phyloP scores from a whole-genome alignment of 2,329 filamentous ascomycete species.

The Fusarium clavum region DNA sequence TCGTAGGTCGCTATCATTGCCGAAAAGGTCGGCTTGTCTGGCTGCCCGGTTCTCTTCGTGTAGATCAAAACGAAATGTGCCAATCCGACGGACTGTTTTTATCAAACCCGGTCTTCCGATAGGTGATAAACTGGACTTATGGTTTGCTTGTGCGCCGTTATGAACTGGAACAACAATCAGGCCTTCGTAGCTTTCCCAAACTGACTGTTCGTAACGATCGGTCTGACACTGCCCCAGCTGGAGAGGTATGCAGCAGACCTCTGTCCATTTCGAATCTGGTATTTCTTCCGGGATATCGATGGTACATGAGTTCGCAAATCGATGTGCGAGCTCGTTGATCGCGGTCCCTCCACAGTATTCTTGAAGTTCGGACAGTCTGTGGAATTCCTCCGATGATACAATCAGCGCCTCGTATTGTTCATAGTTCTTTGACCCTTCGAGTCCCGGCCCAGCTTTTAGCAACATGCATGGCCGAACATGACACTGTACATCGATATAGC shows the following conservation, averaged over 20 bases:
- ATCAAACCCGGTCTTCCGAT: rapidly evolving
- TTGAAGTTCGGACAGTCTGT: rapidly evolving
- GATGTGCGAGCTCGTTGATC: background rate
- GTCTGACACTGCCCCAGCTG: conserved; percentile 5
- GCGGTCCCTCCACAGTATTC: rapidly evolving
- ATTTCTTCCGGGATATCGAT: background rate
- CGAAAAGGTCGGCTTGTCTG: background rate
- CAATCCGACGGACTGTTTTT: background rate
- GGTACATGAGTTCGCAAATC: background rate
- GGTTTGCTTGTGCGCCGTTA: rapidly evolving
- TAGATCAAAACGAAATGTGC: conserved; percentile 4
- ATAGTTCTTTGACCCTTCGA: rapidly evolving
- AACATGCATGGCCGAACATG: background rate
- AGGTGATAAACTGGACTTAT: background rate
- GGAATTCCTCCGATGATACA: background rate
- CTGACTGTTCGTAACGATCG: conserved; percentile 5
- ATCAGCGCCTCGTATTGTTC: rapidly evolving
- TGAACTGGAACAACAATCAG: background rate
- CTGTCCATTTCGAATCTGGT: background rate
- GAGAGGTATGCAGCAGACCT: background rate
- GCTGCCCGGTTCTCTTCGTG: background rate
- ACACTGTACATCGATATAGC: background rate
- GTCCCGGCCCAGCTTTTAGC: background rate
- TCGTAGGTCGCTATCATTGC: background rate
- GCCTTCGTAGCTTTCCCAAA: conserved; percentile 13